Evolutionary conservation across 2,329 filamentous ascomycete genomes (phyloP).

Genomic region (Penicillium janthinellum): DNA sequence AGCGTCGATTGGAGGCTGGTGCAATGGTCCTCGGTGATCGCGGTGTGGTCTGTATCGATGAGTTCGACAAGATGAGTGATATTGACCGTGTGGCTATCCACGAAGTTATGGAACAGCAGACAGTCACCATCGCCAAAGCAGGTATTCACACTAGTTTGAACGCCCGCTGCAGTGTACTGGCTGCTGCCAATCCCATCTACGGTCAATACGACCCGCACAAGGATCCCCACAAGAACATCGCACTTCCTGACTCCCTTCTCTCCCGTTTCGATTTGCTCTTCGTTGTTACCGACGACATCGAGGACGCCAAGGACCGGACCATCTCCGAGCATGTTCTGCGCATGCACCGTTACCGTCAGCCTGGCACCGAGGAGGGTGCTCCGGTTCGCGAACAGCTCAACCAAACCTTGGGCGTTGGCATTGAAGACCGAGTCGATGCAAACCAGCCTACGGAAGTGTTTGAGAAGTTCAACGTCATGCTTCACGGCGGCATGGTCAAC

Average conservation of each 20-base stretch:
- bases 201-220: slow-evolving; percentile 99
- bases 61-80: slow-evolving; percentile 99
- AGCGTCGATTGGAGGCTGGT: slow-evolving; percentile 90
- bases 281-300: slow-evolving; percentile 96
- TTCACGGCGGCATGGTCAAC: slow-evolving; percentile 87
- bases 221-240: slow-evolving; percentile 98
- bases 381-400: slow-evolving; percentile 85
- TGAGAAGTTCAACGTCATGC: slow-evolving; percentile 94
- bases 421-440: slow-evolving; percentile 73
- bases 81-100: slow-evolving; percentile 97
- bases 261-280: slow-evolving; percentile 99
- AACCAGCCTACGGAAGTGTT: slow-evolving; percentile 82
- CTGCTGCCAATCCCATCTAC: slow-evolving; percentile 95
- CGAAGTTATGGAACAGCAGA: slow-evolving; percentile 99
- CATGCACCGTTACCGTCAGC: slow-evolving; percentile 93
- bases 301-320: slow-evolving; percentile 85
- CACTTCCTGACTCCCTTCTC: slow-evolving; percentile 89
- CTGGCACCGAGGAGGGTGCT: slow-evolving; percentile 89
- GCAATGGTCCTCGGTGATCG: slow-evolving; percentile 98
- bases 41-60: slow-evolving; percentile 97
- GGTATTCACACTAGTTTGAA: slow-evolving; percentile 98
- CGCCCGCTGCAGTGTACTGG: slow-evolving; percentile 92
- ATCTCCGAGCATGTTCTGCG: slow-evolving; percentile 95
- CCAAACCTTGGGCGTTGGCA: slow-evolving; percentile 83
- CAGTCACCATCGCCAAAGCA: slow-evolving; percentile 97